These are phyloP conservation scores for Globisporangium abappressorium DNA, from an alignment of 352 stramenopile species.

Conservation along the genomic window DNA sequence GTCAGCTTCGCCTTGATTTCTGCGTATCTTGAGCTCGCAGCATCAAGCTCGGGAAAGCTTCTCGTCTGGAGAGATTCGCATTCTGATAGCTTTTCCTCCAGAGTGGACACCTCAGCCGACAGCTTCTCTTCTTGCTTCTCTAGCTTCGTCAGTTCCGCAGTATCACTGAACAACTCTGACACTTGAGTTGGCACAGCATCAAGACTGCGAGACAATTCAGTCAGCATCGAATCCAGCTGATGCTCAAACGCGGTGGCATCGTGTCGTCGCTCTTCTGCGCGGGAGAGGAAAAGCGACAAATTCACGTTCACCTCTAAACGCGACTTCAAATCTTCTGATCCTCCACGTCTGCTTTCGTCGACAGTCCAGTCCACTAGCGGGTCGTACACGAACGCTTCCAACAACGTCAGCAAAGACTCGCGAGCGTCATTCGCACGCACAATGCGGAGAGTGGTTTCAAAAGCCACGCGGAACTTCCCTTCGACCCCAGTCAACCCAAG, in stretches of 20 bases:
- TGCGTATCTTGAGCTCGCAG: background rate
- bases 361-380: constrained; percentile 75
- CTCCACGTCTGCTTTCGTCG: constrained; percentile 35
- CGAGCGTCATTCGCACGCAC: constrained; percentile 57
- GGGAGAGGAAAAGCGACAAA: constrained; percentile 79
- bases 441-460: constrained; percentile 74
- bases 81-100: constrained; percentile 17
- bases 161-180: constrained; percentile 3
- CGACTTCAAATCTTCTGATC: constrained; percentile 50
- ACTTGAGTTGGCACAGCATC: constrained; percentile 8
- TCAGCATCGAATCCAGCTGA: constrained; percentile 27
- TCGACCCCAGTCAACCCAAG: constrained; percentile 77
- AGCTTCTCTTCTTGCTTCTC: constrained; percentile 27
- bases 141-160: constrained; percentile 9
- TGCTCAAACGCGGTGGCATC: constrained; percentile 51
- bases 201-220: constrained; percentile 20
- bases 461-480: constrained; percentile 62
- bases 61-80: background rate
- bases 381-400: constrained; percentile 88
- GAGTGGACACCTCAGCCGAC: constrained; percentile 8
- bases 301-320: constrained; percentile 84
- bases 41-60: background rate
- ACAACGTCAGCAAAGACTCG: constrained; percentile 65
- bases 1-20: constrained; percentile 22
- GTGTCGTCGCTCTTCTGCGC: constrained; percentile 70